Conservation (phyloP, 495 filamentous ascomycete genomes). For the Penicillium simplicissimum region DNA sequence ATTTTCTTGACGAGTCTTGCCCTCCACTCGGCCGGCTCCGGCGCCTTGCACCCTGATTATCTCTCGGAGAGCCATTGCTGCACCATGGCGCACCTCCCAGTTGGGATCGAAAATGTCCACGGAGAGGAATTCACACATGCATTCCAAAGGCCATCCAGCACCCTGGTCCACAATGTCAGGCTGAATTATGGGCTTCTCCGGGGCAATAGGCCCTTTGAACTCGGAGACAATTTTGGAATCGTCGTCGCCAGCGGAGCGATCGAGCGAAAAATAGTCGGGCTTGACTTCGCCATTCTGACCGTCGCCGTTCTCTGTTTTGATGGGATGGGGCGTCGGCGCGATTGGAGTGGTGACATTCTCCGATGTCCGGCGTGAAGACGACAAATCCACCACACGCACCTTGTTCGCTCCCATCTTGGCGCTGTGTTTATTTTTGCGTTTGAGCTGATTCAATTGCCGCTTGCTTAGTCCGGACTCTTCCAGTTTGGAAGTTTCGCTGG, state of each 20-base stretch:
- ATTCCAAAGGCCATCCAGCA: constrained; percentile 81
- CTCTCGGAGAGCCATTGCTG: constrained; percentile 92
- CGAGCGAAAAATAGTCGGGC: constrained; percentile 83
- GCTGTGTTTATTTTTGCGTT: constrained; percentile 82
- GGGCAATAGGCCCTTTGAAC: constrained; percentile 76
- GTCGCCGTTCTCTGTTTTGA: constrained; percentile 65
- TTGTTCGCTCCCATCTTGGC: constrained; percentile 86
- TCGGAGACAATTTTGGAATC: constrained; percentile 91
- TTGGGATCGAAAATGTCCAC: constrained; percentile 90
- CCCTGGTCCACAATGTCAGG: constrained; percentile 74
- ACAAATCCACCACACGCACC: constrained; percentile 84
- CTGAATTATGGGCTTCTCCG: constrained; percentile 60
- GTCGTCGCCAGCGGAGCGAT: constrained; percentile 75
- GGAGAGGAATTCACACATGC: constrained; percentile 88
- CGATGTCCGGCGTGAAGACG: constrained; percentile 67
- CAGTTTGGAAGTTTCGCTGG: constrained; percentile 47
- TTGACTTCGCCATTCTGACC: constrained; percentile 50
- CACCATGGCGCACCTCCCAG: constrained; percentile 97
- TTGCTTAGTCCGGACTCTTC: constrained; percentile 81
- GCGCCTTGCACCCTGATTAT: constrained; percentile 87
- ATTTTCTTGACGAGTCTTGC: constrained; percentile 72
- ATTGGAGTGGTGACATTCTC: constrained; percentile 65
- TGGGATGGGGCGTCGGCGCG: constrained; percentile 65
- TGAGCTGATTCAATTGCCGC: constrained; percentile 89
- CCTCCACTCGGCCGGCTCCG: constrained; percentile 79